Percentiles rank a stretch among this genome's conserved stretches.
Evolutionary conservation across 805 yeast genomes (phyloP).

Genomic region (Candida sphagnicola): DNA sequence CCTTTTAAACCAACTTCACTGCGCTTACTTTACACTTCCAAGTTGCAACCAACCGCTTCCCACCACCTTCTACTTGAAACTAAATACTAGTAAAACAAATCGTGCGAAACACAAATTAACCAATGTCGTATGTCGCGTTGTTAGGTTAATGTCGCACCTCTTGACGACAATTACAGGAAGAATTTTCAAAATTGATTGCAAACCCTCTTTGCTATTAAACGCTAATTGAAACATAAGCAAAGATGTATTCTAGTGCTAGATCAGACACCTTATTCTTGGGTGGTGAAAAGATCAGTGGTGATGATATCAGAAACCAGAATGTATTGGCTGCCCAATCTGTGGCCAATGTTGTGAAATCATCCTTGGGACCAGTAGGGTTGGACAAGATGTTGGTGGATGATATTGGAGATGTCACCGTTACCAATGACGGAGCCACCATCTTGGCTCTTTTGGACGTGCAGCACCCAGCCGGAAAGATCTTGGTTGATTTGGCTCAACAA

Average conservation of each 20-base stretch:
- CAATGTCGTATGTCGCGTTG: too few relatives aligned
- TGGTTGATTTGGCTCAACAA: conserved; percentile 96
- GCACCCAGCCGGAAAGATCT: conserved; percentile 97
- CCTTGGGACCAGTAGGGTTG: conserved; percentile 96
- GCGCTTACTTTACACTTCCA: too few relatives aligned
- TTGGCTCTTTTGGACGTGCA: conserved; percentile 87
- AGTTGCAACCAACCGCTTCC: too few relatives aligned
- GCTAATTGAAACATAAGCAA: not conserved
- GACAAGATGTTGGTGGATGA: conserved; percentile 99
- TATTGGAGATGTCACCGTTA: conserved; percentile 97
- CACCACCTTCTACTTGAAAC: too few relatives aligned
- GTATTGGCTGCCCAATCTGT: conserved; percentile 89
- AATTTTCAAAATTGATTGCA: not conserved
- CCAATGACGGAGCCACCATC: conserved; percentile 98
- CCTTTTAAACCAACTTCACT: too few relatives aligned
- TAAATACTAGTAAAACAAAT: too few relatives aligned
- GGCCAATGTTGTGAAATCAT: conserved; percentile 82
- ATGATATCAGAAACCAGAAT: conserved; percentile 93
- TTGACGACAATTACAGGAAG: not conserved
- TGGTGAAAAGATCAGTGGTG: conserved; percentile 94
- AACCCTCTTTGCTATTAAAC: not conserved
- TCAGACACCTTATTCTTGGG: conserved; percentile 93
- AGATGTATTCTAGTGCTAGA: conserved; percentile 71
- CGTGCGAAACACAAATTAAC: too few relatives aligned
- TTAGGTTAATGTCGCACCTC: too few relatives aligned